phyloP scores from a whole-genome alignment of 2,329 filamentous ascomycete genomes.

The Pseudonectria foliicola region DNA sequence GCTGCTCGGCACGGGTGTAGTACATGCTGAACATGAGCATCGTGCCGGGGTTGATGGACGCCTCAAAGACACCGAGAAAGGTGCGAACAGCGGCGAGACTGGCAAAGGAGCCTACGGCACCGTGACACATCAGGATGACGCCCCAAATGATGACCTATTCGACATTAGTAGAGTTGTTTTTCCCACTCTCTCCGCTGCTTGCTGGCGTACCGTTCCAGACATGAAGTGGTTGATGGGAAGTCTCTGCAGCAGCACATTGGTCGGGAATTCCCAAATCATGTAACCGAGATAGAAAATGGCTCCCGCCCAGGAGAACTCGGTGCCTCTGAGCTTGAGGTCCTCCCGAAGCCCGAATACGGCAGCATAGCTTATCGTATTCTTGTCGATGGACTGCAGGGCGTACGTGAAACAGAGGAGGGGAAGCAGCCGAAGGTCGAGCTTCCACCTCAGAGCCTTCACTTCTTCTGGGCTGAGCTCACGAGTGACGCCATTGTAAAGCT shows the following conservation, averaged over 20 bases:
- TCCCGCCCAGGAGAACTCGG: slow-evolving; percentile 33
- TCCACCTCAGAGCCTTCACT: slow-evolving; percentile 3
- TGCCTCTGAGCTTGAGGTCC: slow-evolving; percentile 27
- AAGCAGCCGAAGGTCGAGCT: slow-evolving; percentile 17
- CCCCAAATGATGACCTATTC: slow-evolving; percentile 8
- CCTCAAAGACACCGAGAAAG: slow-evolving; percentile 9
- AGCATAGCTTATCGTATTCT: slow-evolving; percentile 24
- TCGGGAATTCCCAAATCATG: slow-evolving; percentile 28
- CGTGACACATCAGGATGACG: slow-evolving; percentile 7
- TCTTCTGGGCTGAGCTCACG: slow-evolving; percentile 2
- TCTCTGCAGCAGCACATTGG: slow-evolving; percentile 18
- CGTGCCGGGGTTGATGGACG: slow-evolving; percentile 8
- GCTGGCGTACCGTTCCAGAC: slow-evolving; percentile 7
- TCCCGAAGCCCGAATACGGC: slow-evolving; percentile 34
- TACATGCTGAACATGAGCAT: slow-evolving; percentile 16
- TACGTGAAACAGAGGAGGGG: slow-evolving; percentile 18
- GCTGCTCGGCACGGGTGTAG: slow-evolving; percentile 12
- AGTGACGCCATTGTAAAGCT: too few relatives aligned
- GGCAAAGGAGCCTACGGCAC: slow-evolving; percentile 3
- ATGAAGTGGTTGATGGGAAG: slow-evolving; percentile 10
- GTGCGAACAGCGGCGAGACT: slow-evolving; percentile 7
- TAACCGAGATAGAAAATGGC: slow-evolving; percentile 36
- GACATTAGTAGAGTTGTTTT: too few relatives aligned
- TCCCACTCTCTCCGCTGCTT: too few relatives aligned
- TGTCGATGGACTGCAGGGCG: slow-evolving; percentile 16